Evolutionary conservation across 2,329 filamentous ascomycete genomes (phyloP).

Genomic region (Colletotrichum cuscutae): DNA sequence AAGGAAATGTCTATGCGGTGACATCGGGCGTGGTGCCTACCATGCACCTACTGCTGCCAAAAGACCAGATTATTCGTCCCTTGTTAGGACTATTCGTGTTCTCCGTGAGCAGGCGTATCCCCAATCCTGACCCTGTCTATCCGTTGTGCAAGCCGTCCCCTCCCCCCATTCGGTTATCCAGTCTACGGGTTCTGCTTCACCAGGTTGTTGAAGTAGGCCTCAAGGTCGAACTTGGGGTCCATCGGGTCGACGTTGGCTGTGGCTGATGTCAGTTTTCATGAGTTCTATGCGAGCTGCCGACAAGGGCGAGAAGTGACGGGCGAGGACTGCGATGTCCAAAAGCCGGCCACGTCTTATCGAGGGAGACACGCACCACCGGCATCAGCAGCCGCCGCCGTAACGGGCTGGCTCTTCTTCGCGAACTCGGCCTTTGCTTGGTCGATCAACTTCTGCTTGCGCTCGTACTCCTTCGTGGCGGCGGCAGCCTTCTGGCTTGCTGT

Average conservation of each 20-base stretch:
- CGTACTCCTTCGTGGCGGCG: constrained; percentile 82
- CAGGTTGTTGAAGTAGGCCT: constrained; percentile 80
- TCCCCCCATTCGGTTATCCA: constrained; percentile 39
- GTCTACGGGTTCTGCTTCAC: constrained; percentile 61
- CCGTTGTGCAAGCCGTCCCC: constrained; percentile 41
- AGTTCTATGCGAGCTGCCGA: neutral
- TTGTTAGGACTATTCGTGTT: constrained; percentile 20
- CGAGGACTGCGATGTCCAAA: neutral
- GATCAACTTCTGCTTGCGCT: constrained; percentile 93
- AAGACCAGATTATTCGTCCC: constrained; percentile 34
- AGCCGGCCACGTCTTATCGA: neutral
- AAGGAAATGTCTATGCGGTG: constrained; percentile 62
- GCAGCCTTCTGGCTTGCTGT: constrained; percentile 75
- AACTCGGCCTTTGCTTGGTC: constrained; percentile 92
- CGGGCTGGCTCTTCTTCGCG: constrained; percentile 75
- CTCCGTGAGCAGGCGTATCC: constrained; percentile 33
- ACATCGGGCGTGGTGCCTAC: constrained; percentile 53
- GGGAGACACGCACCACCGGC: constrained; percentile 26
- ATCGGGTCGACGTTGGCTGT: constrained; percentile 79
- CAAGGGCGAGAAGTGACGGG: neutral
- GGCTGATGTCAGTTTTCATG: constrained; percentile 13
- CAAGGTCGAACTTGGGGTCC: constrained; percentile 92
- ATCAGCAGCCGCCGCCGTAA: constrained; percentile 35
- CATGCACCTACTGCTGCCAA: constrained; percentile 38
- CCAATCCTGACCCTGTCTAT: constrained; percentile 39